Conservation (phyloP, 257 asterid species). For the Gentiana dahurica region DNA sequence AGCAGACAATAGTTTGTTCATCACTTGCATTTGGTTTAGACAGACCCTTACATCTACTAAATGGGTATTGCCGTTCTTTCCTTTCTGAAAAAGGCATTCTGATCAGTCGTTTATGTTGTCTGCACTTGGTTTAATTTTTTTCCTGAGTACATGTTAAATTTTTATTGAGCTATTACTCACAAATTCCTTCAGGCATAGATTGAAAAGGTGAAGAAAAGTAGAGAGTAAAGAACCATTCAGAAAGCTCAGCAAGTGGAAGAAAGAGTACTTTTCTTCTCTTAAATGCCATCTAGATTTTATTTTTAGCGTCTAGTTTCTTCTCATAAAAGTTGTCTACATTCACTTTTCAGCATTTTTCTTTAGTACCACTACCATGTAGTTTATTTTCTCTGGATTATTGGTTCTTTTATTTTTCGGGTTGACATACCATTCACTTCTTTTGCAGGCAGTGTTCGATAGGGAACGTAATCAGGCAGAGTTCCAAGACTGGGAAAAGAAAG, state of each 20-base stretch:
- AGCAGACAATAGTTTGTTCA: too few relatives aligned
- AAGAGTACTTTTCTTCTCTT: conserved; percentile 1
- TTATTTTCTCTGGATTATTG: neutral
- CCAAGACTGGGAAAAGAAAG: conserved; percentile 98
- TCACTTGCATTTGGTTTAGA: too few relatives aligned
- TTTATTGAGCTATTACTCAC: too few relatives aligned
- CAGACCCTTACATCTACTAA: too few relatives aligned
- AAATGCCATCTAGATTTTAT: conserved; percentile 23
- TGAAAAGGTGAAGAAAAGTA: conserved; percentile 78
- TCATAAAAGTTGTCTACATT: too few relatives aligned
- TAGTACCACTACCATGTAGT: conserved; percentile 3
- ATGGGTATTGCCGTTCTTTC: too few relatives aligned
- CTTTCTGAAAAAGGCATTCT: too few relatives aligned
- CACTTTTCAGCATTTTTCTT: neutral
- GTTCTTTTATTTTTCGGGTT: neutral
- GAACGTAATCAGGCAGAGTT: conserved; percentile 95
- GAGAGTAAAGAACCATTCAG: conserved; percentile 84
- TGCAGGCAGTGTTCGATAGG: conserved; percentile 65
- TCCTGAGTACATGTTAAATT: too few relatives aligned
- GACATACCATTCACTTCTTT: conserved; percentile 7
- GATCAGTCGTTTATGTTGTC: too few relatives aligned
- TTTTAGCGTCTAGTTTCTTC: conserved; percentile 3
- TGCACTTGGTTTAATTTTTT: too few relatives aligned
- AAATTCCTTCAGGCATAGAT: conserved; percentile 39
- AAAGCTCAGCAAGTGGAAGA: conserved; percentile 94